Base-by-base conservation (phyloP, 1,284 basidiomycete species). In the Malassezia yamatoensis region DNA sequence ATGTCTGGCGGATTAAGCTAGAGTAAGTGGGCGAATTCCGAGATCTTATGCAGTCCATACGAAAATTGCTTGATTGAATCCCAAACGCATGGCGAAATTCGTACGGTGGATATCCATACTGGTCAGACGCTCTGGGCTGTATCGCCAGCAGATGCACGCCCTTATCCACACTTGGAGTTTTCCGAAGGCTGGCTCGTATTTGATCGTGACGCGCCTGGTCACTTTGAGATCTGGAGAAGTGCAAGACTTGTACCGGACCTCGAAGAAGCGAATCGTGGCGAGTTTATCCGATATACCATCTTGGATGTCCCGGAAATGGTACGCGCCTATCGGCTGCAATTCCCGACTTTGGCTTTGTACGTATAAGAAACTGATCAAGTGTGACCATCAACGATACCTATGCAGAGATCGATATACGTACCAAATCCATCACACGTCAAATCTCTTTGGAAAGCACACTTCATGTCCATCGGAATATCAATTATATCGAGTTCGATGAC, bases 401-500 rank as follows among this genome's bases (percentile, higher is more conserved):
- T 16, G 37, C 51, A 10, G 48, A 63, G 20, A 67, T 56, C 51
- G 21, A 70, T 16, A 60, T 70, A 29, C 57, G 61, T 10, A 29
- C 53, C 20, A 49, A 61, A 36, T 29, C 43, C 15, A 24, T 45
- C 24, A 18, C 18, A 3, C 32, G 34, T 36, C 8, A 9, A 9
- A 21, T 47, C 8, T 36, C 45, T n/a, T 24, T 68, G 10, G 49
- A 39, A n/a, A 24, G 32, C 32, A 60, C 60, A 16, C 44, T 57
- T 4, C 60, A 65, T 29, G 46, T 50, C 11, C 54, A 59, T 8
- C 60, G 54, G 41, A 69, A 67, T 44, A 58, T 70, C 49, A 63
- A 54, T 45, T 70, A 70, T 50, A 62, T 70, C 39, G 67, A 70
- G 47, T 67, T 67, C 58, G 68, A 70, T 50, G 61, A 68, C 45